These are phyloP conservation scores for Leishmania arabica DNA, from an alignment of 208 protist species.

Conservation along the genomic window DNA sequence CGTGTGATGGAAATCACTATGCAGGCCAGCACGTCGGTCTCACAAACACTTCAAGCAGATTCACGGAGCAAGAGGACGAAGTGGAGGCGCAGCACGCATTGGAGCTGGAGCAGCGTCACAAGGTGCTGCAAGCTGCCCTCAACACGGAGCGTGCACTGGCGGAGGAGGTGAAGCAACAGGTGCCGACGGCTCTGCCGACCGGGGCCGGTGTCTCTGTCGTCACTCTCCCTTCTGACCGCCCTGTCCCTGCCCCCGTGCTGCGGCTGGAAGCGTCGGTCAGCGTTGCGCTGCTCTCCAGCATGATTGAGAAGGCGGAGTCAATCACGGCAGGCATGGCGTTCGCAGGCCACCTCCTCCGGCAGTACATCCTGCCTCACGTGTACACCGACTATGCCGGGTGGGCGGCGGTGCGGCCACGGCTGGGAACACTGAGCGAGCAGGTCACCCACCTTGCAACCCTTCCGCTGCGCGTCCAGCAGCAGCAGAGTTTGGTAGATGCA, in stretches of 20 bases:
- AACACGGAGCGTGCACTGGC: slow-evolving; percentile 33
- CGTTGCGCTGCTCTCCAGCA: slow-evolving; percentile 68
- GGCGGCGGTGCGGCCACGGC: slow-evolving; percentile 37
- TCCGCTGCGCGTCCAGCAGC: slow-evolving; percentile 44
- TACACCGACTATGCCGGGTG: slow-evolving; percentile 64
- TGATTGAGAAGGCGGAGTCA: slow-evolving; percentile 62
- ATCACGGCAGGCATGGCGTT: slow-evolving; percentile 59
- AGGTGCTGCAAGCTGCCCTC: slow-evolving; percentile 25
- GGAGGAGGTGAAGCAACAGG: slow-evolving; percentile 16
- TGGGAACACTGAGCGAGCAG: slow-evolving; percentile 72
- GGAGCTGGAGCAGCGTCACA: slow-evolving; percentile 12
- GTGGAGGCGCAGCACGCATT: slow-evolving; percentile 1
- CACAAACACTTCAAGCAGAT: neutral
- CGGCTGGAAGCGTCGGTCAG: slow-evolving; percentile 63
- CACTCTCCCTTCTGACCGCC: slow-evolving; percentile 54
- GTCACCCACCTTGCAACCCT: slow-evolving; percentile 63
- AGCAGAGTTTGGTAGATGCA: slow-evolving; percentile 27
- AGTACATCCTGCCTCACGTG: slow-evolving; percentile 80
- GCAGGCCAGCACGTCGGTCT: neutral
- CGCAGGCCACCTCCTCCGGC: slow-evolving; percentile 59
- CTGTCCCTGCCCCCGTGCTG: slow-evolving; percentile 57
- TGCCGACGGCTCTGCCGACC: neutral
- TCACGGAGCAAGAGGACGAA: neutral
- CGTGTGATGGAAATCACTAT: neutral
- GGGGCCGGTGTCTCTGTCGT: slow-evolving; percentile 30